phyloP scores from a whole-genome alignment of 179 eudicot genomes.

The Monotropa hypopitys region DNA sequence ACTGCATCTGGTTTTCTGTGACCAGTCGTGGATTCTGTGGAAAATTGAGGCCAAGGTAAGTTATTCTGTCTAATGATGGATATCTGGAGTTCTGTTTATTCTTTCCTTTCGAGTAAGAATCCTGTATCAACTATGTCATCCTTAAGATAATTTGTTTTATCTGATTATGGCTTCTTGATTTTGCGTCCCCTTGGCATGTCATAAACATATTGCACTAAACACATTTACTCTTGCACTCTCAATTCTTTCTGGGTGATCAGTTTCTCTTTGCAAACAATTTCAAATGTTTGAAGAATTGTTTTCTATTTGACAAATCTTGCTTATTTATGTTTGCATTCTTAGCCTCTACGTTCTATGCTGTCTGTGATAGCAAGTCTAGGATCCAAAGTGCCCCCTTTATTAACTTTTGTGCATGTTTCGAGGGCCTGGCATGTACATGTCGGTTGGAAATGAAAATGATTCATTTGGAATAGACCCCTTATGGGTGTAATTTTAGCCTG shows the following conservation, averaged over 20 bases:
- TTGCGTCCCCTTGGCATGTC: neutral
- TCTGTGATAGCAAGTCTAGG: neutral
- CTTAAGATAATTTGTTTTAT: neutral
- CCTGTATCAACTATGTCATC: neutral
- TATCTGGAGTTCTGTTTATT: slow-evolving; percentile 11
- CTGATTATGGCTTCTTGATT: neutral
- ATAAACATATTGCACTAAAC: neutral
- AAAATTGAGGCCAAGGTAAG: slow-evolving; percentile 8
- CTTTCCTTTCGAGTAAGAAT: slow-evolving; percentile 12
- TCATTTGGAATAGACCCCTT: no score
- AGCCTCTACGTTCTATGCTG: neutral
- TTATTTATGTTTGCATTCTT: neutral
- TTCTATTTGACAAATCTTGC: neutral
- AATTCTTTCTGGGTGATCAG: neutral
- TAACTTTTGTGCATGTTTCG: neutral
- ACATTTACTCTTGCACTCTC: neutral
- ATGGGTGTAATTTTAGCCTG: no score
- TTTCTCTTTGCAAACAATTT: neutral
- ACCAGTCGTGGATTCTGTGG: neutral
- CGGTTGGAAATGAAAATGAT: neutral
- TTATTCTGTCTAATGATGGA: slow-evolving; percentile 3
- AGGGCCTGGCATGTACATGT: neutral
- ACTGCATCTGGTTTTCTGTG: neutral
- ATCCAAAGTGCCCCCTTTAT: neutral
- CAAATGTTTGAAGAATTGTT: neutral